phyloP scores from a whole-genome alignment of 202 grass and related monocot species.

The Zoysia matrella region DNA sequence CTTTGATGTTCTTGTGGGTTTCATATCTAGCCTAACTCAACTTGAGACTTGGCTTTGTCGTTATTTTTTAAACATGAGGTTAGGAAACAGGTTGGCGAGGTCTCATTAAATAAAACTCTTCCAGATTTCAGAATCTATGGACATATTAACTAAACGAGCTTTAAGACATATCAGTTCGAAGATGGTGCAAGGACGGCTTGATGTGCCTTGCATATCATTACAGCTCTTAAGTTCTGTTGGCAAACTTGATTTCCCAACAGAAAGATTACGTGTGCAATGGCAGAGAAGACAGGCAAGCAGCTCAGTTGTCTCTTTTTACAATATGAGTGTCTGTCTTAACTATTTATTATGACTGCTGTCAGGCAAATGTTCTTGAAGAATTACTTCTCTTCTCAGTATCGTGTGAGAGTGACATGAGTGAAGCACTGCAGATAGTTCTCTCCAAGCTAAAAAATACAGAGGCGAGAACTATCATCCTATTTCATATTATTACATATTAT shows the following conservation, averaged over 20 bases:
- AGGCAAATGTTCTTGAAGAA: slow-evolving; percentile 94
- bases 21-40: background rate
- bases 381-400: slow-evolving; percentile 62
- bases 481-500: slow-evolving; percentile 26
- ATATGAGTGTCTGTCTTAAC: slow-evolving; percentile 31
- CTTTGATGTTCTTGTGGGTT: no score
- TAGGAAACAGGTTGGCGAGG: slow-evolving; percentile 21
- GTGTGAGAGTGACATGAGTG: slow-evolving; percentile 53
- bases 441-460: slow-evolving; percentile 76
- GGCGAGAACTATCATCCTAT: slow-evolving; percentile 54
- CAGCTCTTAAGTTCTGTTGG: slow-evolving; percentile 71
- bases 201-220: slow-evolving; percentile 74
- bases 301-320: slow-evolving; percentile 28
- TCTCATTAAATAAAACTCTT: slow-evolving; percentile 47
- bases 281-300: slow-evolving; percentile 80
- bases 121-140: slow-evolving; percentile 92
- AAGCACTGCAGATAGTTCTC: slow-evolving; percentile 66
- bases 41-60: background rate
- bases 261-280: slow-evolving; percentile 73
- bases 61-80: background rate
- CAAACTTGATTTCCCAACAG: slow-evolving; percentile 76
- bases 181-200: slow-evolving; percentile 55
- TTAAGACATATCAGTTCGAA: slow-evolving; percentile 61
- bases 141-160: slow-evolving; percentile 68
- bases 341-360: slow-evolving; percentile 43